Percentiles rank a stretch among this genome's conserved stretches.
Conservation (phyloP, 2,329 filamentous ascomycete genomes). For the Fusarium sp. region DNA sequence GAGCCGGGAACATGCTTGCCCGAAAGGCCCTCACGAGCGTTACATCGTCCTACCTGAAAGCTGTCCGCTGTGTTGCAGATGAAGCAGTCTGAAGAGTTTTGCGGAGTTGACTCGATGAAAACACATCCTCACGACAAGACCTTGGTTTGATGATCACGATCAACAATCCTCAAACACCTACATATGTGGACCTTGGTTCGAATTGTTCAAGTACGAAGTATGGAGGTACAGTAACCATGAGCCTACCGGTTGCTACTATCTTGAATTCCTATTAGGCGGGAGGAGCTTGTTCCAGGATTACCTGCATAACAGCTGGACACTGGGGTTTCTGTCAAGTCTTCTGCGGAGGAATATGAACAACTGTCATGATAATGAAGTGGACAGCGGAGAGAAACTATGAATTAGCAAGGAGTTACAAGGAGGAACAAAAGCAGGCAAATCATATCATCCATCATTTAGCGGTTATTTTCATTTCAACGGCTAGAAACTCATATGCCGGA, state of each 20-base stretch:
- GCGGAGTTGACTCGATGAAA: constrained; percentile 11
- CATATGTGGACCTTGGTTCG: neutral
- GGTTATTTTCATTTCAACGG: neutral
- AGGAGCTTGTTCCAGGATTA: constrained; percentile 1
- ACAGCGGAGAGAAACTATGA: neutral
- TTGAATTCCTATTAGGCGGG: neutral
- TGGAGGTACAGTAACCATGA: neutral
- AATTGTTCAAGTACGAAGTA: neutral
- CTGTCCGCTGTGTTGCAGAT: constrained; percentile 60
- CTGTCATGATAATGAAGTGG: neutral
- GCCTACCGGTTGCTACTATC: neutral
- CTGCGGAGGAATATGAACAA: neutral
- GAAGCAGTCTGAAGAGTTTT: constrained; percentile 27
- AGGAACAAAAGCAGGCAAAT: constrained; percentile 2
- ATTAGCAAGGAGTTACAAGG: neutral
- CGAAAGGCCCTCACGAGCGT: constrained; percentile 75
- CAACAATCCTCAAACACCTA: neutral
- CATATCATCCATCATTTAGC: neutral
- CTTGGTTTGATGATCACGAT: neutral
- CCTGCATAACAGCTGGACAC: constrained; percentile 1
- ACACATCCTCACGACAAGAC: constrained; percentile 2
- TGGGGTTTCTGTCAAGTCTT: neutral
- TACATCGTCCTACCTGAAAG: constrained; percentile 76
- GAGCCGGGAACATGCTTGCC: constrained; percentile 67
- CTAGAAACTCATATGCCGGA: no score